phyloP scores from a whole-genome alignment of 2,329 filamentous ascomycete genomes.

The Mycocentrospora acerina region DNA sequence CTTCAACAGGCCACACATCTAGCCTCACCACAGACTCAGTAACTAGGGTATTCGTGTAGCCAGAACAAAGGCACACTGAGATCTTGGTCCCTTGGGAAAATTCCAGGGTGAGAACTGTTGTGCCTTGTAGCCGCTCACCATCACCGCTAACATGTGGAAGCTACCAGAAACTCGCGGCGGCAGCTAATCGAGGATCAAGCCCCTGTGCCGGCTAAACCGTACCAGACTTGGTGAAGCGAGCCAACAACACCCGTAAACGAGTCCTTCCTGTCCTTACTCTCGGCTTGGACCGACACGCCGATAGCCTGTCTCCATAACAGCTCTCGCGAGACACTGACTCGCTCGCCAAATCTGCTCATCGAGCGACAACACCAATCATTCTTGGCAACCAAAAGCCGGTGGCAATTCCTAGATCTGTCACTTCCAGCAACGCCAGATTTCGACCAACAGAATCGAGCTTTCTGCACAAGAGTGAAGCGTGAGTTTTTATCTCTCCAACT shows the following conservation, averaged over 20 bases:
- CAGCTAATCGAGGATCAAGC: constrained; percentile 40
- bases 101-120: background rate
- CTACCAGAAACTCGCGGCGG: constrained; percentile 35
- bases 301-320: constrained; percentile 11
- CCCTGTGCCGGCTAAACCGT: constrained; percentile 41
- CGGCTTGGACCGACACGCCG: constrained; percentile 16
- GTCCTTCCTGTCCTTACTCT: constrained; percentile 18
- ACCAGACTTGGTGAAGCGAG: constrained; percentile 41
- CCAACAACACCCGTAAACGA: constrained; percentile 39
- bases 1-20: background rate
- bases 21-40: constrained; percentile 12
- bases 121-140: constrained; percentile 15
- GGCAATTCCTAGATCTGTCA: constrained; percentile 26
- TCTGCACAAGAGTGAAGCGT: constrained; percentile 23
- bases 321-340: constrained; percentile 10
- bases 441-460: constrained; percentile 27
- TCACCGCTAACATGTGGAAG: constrained; percentile 31
- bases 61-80: constrained; percentile 16
- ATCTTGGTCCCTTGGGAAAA: constrained; percentile 32
- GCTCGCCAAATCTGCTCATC: constrained; percentile 10
- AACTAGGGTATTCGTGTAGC: constrained; percentile 16
- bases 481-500: constrained; percentile 25
- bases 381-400: constrained; percentile 13
- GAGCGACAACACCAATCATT: constrained; percentile 14
- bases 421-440: constrained; percentile 28